Conservation (phyloP, 148 eudicot genomes). For the Talinum fruticosum region DNA sequence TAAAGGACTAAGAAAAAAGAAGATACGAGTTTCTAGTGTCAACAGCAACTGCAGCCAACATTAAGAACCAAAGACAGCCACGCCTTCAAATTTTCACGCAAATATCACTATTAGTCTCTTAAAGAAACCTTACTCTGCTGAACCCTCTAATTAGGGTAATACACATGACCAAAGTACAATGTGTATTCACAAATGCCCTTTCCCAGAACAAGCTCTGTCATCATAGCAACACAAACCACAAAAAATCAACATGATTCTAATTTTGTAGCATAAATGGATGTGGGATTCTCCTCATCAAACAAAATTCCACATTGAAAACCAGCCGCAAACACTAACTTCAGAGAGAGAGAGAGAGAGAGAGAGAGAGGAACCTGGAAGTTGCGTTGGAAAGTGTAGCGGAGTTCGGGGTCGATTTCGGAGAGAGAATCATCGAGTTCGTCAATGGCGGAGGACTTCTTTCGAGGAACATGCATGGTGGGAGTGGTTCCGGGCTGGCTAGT, state of each 20-base stretch:
- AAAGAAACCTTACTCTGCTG: background rate
- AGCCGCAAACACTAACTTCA: no score
- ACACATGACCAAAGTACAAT: background rate
- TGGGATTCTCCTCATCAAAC: background rate
- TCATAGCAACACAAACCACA: background rate
- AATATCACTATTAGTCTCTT: background rate
- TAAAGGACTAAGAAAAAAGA: no score
- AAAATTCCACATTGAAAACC: background rate
- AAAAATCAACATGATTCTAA: background rate
- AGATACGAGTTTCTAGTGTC: background rate
- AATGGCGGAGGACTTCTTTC: slow-evolving; percentile 29
- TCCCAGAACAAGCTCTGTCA: background rate
- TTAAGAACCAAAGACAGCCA: background rate
- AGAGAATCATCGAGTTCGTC: slow-evolving; percentile 37
- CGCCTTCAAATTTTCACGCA: background rate
- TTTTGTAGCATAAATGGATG: background rate
- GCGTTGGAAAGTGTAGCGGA: slow-evolving; percentile 82
- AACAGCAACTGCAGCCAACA: background rate
- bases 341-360: background rate
- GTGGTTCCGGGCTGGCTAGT: slow-evolving; percentile 56
- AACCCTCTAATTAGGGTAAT: background rate
- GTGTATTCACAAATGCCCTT: background rate
- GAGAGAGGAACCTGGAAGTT: slow-evolving; percentile 82
- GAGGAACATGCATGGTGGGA: slow-evolving; percentile 82
- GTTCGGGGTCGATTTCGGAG: slow-evolving; percentile 60